These are phyloP conservation scores for Colletotrichum horii DNA, from an alignment of 2,329 filamentous ascomycete genomes.

Conservation along the genomic window DNA sequence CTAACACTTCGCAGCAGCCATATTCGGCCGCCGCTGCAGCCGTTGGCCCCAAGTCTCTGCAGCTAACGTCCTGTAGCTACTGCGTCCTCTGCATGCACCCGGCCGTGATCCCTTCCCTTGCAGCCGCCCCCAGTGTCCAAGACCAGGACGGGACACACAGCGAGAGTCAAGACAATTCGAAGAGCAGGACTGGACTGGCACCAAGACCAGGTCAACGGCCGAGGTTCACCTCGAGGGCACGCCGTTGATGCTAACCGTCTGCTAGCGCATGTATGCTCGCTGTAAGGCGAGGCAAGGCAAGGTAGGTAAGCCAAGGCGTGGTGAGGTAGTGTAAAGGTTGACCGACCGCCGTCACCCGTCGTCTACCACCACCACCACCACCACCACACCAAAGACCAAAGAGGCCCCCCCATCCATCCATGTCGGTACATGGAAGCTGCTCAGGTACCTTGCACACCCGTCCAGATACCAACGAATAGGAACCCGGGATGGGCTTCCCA, in stretches of 20 bases:
- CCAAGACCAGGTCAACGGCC: neutral
- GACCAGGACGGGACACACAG: neutral
- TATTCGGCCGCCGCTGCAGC: constrained; percentile 20
- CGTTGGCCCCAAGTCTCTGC: constrained; percentile 18
- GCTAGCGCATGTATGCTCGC: neutral
- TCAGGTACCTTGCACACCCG: constrained; percentile 22
- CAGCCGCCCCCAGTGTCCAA: neutral
- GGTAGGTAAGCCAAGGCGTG: neutral
- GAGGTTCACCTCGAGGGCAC: neutral
- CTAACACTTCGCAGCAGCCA: constrained; percentile 14
- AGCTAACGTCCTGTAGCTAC: constrained; percentile 13
- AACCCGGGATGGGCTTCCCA: neutral
- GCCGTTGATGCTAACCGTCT: neutral
- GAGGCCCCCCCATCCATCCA: neutral
- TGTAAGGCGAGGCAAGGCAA: neutral
- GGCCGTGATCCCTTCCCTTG: constrained; percentile 8
- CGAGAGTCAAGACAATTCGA: neutral
- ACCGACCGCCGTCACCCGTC: constrained; percentile 4
- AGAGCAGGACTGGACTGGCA: neutral
- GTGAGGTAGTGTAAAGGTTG: neutral
- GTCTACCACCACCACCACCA: neutral
- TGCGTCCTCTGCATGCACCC: constrained; percentile 17
- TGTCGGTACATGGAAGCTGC: constrained; percentile 13
- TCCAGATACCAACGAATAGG: neutral
- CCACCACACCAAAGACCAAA: neutral